phyloP scores from a whole-genome alignment of 192 early-diverging fungal species.

The Lobosporangium transversale region DNA sequence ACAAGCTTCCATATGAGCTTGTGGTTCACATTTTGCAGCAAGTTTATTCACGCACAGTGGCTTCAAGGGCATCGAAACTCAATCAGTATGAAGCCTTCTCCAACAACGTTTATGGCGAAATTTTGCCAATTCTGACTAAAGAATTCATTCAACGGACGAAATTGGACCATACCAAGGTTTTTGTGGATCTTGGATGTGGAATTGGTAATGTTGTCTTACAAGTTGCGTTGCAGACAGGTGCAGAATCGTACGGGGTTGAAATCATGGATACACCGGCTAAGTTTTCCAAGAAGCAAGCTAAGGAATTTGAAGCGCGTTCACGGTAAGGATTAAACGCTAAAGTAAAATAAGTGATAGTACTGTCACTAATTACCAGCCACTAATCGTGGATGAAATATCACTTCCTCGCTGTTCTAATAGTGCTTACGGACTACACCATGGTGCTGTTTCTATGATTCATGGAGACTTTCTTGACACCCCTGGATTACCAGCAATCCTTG shows the following conservation, averaged over 20 bases:
- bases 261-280: constrained; percentile 87
- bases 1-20: constrained; percentile 67
- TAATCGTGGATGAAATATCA: background rate
- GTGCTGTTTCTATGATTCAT: constrained; percentile 72
- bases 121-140: constrained; percentile 82
- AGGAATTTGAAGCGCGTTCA: constrained; percentile 89
- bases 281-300: constrained; percentile 79
- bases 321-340: constrained; percentile 50
- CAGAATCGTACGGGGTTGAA: constrained; percentile 88
- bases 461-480: constrained; percentile 89
- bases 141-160: constrained; percentile 82
- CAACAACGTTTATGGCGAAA: constrained; percentile 97
- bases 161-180: constrained; percentile 73
- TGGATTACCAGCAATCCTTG: constrained; percentile 73
- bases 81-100: constrained; percentile 54
- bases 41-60: constrained; percentile 87
- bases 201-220: constrained; percentile 98
- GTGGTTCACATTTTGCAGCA: constrained; percentile 89
- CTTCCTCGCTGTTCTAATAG: constrained; percentile 18
- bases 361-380: background rate
- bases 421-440: constrained; percentile 68
- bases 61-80: constrained; percentile 48
- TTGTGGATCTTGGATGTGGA: constrained; percentile 95
- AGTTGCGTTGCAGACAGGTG: constrained; percentile 89
- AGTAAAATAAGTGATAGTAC: too few species aligned